Evolutionary conservation across 2,329 filamentous ascomycete genomes (phyloP), one percentile per base, ranked within the genome.

Genomic region (Pseudogymnoascus sp.): DNA sequence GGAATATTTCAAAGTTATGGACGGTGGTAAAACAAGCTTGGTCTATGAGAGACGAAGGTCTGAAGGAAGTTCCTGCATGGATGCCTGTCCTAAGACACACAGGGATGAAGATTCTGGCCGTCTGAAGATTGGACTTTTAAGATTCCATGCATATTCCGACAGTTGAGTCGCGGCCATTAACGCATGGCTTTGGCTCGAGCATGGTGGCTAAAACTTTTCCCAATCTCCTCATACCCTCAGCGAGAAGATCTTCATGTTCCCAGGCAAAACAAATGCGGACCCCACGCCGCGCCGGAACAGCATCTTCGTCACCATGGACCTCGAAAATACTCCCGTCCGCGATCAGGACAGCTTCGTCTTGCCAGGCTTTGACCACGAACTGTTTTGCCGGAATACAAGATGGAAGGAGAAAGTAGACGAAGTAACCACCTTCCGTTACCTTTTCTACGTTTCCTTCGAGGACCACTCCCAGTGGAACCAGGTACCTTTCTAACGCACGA

Each of bases 341-440:
- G 20, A 94, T 77, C 25, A 85, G 78, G 61, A 95, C 72, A 54
- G 85, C 83, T 71, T 89, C 86, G 60, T 87, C 81, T 20, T 77
- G 74, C 68, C 80, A 75, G 14, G 86, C 86, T 38, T 77, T 76
- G 38, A 41, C 9, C 18, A 12, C 38, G 38, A 41, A 41, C 22
- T 41, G 18, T 12, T 66, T 78, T 39, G 37, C 76, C 60, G 87
- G 74, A 2, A 76, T 47, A 61, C 64, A 72, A 1, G 71, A 64
- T 0, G 86, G 85, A 4, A 96, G 72, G 1, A 78, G 79, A 25
- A 95, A 73, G 91, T 91, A 96, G 57, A 96, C 77, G 71, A 96
- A 96, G 71, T 93, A 96, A 0, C 91, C 91, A 0, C 91, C 91
- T 3, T 76, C 71, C 34, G 76, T 73, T 61, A 75, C 72, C 67